Base-by-base conservation (phyloP, 352 stramenopile species). In the Phytopythium ostracodes region DNA sequence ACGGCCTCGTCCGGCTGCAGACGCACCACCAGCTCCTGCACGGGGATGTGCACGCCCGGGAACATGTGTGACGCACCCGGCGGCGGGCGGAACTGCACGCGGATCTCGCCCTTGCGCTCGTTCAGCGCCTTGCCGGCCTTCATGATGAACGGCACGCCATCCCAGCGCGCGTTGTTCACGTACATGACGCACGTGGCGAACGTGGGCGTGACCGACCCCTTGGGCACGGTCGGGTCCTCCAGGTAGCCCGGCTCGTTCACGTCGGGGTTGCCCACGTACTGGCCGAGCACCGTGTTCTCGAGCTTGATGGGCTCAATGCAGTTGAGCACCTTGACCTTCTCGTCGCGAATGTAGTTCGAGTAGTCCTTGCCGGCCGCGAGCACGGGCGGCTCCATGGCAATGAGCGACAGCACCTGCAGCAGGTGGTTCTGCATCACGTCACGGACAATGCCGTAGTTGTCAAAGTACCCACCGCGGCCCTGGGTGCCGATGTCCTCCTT, bases 361-460 rank as follows among this genome's bases (percentile, higher is more conserved):
- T 92, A 91, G 62, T 98, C 90, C 42, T 96, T 87, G 31, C 92
- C 91, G 63, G 75, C 88, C 59, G 83, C 67, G 81, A 85, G 65
- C 56, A 94, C 66, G 64, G 96, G 96, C 40, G 89, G 86, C 65
- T 98, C 97, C 96, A 99, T 99, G 25, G 94, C 92, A 22, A 99
- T 73, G 8, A 99, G 76, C 22, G 94, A 97, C 38, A 99, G 85
- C 49, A 99, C 96, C 68, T 99, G 97, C 50, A 99, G 81, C 59
- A 99, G 77, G 74, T 99, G 98, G 81, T 99, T 99, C 72, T 98
- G 96, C 84, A 98, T 98, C 54, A 99, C 96, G 71, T 99, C 98
- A 56, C 98, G 90, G 67, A 99, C 99, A 72, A 99, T 99, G 22
- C 97, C 96, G 65, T 97, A 98, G 62, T 94, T 86, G 69, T 99